A percentile compares a stretch with the other conserved stretches of the same genome.
Evolutionary conservation across 2,329 filamentous ascomycete species (phyloP).

Genomic region (Falciphora oryzae): DNA sequence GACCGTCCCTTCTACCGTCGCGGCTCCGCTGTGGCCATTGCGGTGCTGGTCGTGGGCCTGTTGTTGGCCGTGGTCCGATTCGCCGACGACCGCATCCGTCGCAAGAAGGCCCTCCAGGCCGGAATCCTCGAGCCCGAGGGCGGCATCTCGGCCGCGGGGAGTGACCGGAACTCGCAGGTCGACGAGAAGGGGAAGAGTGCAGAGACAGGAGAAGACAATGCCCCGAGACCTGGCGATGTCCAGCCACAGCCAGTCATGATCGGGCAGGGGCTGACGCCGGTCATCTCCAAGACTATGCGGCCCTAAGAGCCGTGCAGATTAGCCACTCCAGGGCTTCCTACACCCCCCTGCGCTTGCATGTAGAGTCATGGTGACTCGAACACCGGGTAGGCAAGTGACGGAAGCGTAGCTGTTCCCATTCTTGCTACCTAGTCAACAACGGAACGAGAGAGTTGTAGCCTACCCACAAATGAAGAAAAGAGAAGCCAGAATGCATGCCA

Average conservation of each 20-base stretch:
- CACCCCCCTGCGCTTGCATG: too few relatives aligned
- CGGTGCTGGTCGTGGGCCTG: constrained; percentile 37
- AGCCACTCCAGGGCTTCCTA: too few relatives aligned
- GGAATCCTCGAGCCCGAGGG: background rate
- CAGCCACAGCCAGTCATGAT: background rate
- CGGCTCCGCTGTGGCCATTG: constrained; percentile 41
- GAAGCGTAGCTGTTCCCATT: too few relatives aligned
- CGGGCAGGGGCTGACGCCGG: background rate
- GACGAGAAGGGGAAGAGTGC: constrained; percentile 9
- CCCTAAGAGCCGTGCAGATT: too few relatives aligned
- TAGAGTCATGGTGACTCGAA: too few relatives aligned
- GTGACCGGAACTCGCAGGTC: constrained; percentile 10
- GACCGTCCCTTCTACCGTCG: constrained; percentile 45
- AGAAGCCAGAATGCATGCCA: too few relatives aligned
- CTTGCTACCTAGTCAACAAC: too few relatives aligned
- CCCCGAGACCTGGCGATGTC: background rate
- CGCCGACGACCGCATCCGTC: constrained; percentile 33
- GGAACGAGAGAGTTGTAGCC: too few relatives aligned
- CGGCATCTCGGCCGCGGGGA: background rate
- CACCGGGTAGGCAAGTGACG: too few relatives aligned
- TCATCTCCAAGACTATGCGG: background rate
- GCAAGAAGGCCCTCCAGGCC: constrained; percentile 13
- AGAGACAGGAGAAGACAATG: background rate
- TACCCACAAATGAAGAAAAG: too few relatives aligned
- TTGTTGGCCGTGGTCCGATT: constrained; percentile 34